Evolutionary conservation across 768 basidiomycete species (phyloP).

Genomic region (Tricholoma flavovirens): DNA sequence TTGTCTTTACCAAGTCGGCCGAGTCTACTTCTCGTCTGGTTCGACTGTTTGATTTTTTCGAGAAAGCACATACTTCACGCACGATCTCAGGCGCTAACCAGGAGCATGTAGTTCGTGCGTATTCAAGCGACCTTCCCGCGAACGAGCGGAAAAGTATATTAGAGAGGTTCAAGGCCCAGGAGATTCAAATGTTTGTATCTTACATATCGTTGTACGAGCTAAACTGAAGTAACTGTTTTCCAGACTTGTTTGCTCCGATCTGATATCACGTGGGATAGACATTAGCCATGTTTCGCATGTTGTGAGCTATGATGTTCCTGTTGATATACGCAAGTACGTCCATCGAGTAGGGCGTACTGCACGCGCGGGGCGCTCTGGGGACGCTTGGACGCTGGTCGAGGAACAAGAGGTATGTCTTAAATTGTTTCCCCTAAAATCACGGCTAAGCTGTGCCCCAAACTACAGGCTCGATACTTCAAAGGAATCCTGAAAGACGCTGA

Average conservation of each 20-base stretch:
- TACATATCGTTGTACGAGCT: constrained; percentile 3
- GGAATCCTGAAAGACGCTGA: constrained; percentile 66
- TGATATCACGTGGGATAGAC: constrained; percentile 94
- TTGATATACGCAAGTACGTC: constrained; percentile 98
- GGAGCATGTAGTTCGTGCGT: constrained; percentile 53
- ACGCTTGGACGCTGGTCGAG: constrained; percentile 94
- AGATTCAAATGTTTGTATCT: constrained; percentile 72
- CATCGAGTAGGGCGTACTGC: constrained; percentile 97
- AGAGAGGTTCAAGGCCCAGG: constrained; percentile 72
- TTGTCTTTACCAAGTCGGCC: constrained; percentile 96
- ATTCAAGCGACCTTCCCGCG: constrained; percentile 79
- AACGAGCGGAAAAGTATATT: constrained; percentile 72
- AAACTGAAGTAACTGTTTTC: neutral
- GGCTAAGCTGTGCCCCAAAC: neutral
- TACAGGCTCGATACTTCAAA: constrained; percentile 84
- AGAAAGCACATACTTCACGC: constrained; percentile 35
- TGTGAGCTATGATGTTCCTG: constrained; percentile 89
- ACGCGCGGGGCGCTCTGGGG: constrained; percentile 80
- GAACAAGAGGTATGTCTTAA: constrained; percentile 68
- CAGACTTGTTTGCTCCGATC: constrained; percentile 93
- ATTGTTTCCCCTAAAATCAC: neutral
- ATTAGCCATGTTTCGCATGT: constrained; percentile 90
- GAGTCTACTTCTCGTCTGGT: constrained; percentile 85
- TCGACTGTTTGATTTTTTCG: constrained; percentile 75
- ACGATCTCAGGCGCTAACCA: constrained; percentile 12